Evolutionary conservation across 257 asterid genomes (phyloP).

Genomic region (Capsicum baccatum): DNA sequence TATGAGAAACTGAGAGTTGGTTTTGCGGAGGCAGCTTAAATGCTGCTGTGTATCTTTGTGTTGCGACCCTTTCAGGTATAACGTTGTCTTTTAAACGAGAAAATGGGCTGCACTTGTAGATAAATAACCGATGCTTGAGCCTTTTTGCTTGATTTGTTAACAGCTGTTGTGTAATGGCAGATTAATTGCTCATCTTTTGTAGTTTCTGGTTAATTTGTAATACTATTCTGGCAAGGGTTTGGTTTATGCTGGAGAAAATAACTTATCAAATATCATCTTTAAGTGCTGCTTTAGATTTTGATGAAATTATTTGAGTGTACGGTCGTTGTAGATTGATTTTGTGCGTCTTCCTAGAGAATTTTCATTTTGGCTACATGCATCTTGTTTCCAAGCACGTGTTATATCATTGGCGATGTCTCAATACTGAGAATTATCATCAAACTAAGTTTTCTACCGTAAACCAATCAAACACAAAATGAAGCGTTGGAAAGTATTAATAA

Average conservation of each 20-base stretch:
- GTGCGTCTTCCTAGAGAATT: not conserved
- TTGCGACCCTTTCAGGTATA: not conserved
- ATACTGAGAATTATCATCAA: too few relatives aligned
- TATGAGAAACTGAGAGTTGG: constrained; percentile 71
- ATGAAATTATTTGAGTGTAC: not conserved
- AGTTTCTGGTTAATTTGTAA: not conserved
- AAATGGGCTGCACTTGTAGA: not conserved
- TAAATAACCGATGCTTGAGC: constrained; percentile 23
- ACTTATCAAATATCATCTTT: not conserved
- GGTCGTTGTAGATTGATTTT: not conserved
- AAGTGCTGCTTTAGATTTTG: not conserved
- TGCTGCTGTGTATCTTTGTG: not conserved
- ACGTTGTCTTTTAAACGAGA: not conserved
- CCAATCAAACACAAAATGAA: too few relatives aligned
- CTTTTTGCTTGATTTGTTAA: not conserved
- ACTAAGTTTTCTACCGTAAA: too few relatives aligned
- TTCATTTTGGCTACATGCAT: too few relatives aligned
- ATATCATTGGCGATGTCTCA: too few relatives aligned
- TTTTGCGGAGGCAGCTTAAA: constrained; percentile 79
- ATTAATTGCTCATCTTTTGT: not conserved
- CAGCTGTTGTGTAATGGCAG: constrained; percentile 16
- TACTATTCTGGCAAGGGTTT: not conserved
- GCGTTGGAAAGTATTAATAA: too few relatives aligned
- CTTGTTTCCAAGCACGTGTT: too few relatives aligned
- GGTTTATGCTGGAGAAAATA: not conserved